phyloP scores from a whole-genome alignment of 345 rosid genomes.

The Moricandia arvensis region DNA sequence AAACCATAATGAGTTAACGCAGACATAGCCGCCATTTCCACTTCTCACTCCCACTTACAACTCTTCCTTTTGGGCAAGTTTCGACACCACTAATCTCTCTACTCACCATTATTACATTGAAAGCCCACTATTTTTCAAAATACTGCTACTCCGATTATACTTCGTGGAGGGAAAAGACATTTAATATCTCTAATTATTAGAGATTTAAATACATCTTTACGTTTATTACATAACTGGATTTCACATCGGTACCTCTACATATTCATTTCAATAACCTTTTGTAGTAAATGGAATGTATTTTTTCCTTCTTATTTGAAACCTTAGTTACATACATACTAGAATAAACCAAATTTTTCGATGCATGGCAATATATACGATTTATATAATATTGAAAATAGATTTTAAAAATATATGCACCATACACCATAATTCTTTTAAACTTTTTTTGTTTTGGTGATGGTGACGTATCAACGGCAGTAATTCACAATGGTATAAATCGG shows the following conservation, averaged over 20 bases:
- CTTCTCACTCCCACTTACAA: constrained; percentile 33
- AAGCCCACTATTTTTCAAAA: not conserved
- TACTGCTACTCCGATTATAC: not conserved
- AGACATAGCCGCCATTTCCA: constrained; percentile 44
- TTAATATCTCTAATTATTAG: not conserved
- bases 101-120: constrained; percentile 22
- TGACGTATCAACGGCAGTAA: not conserved
- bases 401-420: not conserved
- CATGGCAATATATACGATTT: not conserved
- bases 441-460: not conserved
- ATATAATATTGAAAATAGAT: not conserved
- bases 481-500: not conserved
- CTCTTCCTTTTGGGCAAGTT: constrained; percentile 34
- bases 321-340: not conserved
- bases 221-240: not conserved
- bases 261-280: not conserved
- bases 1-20: constrained; percentile 30
- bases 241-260: not conserved
- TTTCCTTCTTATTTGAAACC: not conserved
- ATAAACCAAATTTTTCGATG: not conserved
- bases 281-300: not conserved
- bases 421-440: not conserved
- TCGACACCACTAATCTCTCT: constrained; percentile 25
- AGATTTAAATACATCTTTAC: not conserved
- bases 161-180: not conserved